Percentiles rank a stretch among this genome's conserved stretches.
Evolutionary conservation across 768 basidiomycete species (phyloP).

Genomic region (Galerina marginata): DNA sequence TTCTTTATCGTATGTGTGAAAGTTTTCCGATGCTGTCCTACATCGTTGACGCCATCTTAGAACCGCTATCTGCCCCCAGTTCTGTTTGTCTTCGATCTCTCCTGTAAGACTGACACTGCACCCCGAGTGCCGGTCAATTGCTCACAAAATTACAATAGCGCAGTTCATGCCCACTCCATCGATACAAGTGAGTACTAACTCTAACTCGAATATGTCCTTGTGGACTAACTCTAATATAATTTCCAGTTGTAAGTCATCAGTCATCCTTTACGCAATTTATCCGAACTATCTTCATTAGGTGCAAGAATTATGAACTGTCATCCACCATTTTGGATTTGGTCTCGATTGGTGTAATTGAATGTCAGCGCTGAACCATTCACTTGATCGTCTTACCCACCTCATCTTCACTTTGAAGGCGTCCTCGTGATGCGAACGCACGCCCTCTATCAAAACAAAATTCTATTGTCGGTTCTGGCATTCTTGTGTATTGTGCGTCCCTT

Average conservation of each 20-base stretch:
- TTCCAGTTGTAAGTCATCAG: conserved; percentile 19
- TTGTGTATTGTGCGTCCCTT: conserved; percentile 23
- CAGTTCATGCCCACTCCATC: conserved; percentile 26
- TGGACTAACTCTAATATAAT: neutral
- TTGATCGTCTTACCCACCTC: neutral
- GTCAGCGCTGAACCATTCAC: conserved; percentile 8
- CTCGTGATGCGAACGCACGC: conserved; percentile 34
- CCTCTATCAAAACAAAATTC: conserved; percentile 24
- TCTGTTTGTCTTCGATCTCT: conserved; percentile 25
- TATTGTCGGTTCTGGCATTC: conserved; percentile 18
- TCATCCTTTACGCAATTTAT: neutral
- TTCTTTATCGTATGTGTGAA: conserved; percentile 23
- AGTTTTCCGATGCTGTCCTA: neutral
- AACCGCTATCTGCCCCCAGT: conserved; percentile 29
- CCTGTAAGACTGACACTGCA: conserved; percentile 13
- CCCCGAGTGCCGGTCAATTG: neutral
- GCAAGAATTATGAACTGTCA: conserved; percentile 27
- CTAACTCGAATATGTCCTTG: too few relatives aligned
- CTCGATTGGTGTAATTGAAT: conserved; percentile 28
- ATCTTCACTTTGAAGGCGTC: conserved; percentile 17
- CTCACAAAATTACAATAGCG: conserved; percentile 11
- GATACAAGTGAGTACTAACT: conserved; percentile 15
- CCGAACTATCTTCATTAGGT: conserved; percentile 13
- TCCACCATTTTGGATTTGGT: conserved; percentile 28
- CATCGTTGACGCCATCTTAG: conserved; percentile 4